Base-by-base conservation (phyloP, 148 eudicot species). In the Chenopodium suecicum region DNA sequence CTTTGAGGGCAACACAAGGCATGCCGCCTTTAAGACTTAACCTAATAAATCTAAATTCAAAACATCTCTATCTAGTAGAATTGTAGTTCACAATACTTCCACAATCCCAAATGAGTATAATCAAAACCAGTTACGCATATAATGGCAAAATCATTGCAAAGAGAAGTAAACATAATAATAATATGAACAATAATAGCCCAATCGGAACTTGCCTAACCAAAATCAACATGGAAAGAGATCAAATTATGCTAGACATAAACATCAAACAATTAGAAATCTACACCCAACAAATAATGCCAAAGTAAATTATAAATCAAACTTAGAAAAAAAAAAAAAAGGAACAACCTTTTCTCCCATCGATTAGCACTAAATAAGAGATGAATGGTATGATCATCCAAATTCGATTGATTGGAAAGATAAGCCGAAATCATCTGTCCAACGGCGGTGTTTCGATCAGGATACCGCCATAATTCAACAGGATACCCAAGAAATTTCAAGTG, bases 341-440 rank as follows among this genome's bases (percentile, higher is more conserved):
- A 9, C 41, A 70, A 96, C 99, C 98, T 94, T 86, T 94, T 96
- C 88, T 96, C 99, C 99, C 99, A 96, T 52, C 99, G 97, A 82
- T 96, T 96, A 74, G 98, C 94, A 79, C 95, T 94, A 78, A 94
- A 96, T 70, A 96, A 87, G 25, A 96, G 90, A 86, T 96, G 99
- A 74, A 94, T 87, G 6, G 98, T 87, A 44, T 25, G 95, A 76
- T 94, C 99, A 90, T 94, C 99, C 82, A 94, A 83, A 27, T 96
- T 89, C 10, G 95, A 91, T 64, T 96, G 73, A 70, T 92, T 96
- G 47, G 95, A 41, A 20, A 96, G 92, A 89, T 96, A 94, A 14
- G 95, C 85, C 4, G 98, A 94, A 63, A 94, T 94, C 99, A 94
- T 94, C 60, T 86, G 79, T 31, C 99, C 99, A 47, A 92, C 92